These are phyloP conservation scores for Silybum marianum DNA, from an alignment of 129 eudicot genomes.

Conservation along the genomic window DNA sequence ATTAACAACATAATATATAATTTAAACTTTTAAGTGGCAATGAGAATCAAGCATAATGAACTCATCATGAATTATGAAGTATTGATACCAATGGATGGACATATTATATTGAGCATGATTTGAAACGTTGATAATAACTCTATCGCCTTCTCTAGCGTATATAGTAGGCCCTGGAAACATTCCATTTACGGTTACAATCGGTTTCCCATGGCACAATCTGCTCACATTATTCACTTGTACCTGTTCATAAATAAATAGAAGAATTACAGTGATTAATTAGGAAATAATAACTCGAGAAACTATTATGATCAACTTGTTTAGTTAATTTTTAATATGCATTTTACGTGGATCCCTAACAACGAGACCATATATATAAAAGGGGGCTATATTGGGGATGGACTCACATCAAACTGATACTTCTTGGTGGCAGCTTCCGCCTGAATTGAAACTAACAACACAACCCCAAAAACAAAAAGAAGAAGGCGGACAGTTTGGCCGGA, in stretches of 20 bases:
- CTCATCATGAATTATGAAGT: no score
- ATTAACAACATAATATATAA: no score
- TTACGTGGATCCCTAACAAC: neutral
- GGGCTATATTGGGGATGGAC: neutral
- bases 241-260: slow-evolving; percentile 9
- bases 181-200: slow-evolving; percentile 44
- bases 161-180: slow-evolving; percentile 67
- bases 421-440: slow-evolving; percentile 41
- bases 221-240: slow-evolving; percentile 55
- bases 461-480: slow-evolving; percentile 10
- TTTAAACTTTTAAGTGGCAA: no score
- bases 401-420: slow-evolving; percentile 51
- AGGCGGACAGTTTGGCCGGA: neutral
- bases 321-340: neutral
- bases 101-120: slow-evolving; percentile 67
- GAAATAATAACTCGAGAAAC: neutral
- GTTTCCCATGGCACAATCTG: slow-evolving; percentile 20
- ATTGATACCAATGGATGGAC: slow-evolving; percentile 64
- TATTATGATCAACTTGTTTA: neutral
- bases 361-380: neutral
- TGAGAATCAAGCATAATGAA: no score
- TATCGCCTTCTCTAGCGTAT: slow-evolving; percentile 63
- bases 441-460: slow-evolving; percentile 12
- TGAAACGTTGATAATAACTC: slow-evolving; percentile 52
- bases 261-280: neutral